Evolutionary conservation across 192 early-diverging fungal species (phyloP).

Genomic region (Coemansia sp.): DNA sequence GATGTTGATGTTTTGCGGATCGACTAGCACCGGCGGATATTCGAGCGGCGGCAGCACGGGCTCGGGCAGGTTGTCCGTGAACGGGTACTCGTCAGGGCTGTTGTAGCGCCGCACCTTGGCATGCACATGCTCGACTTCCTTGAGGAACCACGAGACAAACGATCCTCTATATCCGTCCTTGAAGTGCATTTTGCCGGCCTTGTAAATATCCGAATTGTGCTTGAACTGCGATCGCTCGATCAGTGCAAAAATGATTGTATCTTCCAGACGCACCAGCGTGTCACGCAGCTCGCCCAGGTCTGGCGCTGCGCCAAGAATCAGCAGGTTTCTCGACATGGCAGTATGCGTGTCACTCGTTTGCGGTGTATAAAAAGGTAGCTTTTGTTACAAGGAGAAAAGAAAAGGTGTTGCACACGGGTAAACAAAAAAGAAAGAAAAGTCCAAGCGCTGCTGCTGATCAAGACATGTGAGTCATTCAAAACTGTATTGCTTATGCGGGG

Average conservation of each 20-base stretch:
- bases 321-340: slow-evolving; percentile 46
- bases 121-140: slow-evolving; percentile 90
- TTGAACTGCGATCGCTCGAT: slow-evolving; percentile 95
- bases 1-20: slow-evolving; percentile 79
- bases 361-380: background rate
- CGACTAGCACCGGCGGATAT: slow-evolving; percentile 73
- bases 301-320: slow-evolving; percentile 43
- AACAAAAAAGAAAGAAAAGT: background rate
- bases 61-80: slow-evolving; percentile 76
- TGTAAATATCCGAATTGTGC: slow-evolving; percentile 79
- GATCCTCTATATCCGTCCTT: slow-evolving; percentile 66
- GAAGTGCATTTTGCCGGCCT: slow-evolving; percentile 64
- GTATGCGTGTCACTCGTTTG: background rate
- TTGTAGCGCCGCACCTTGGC: slow-evolving; percentile 83
- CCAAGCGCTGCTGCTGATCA: background rate
- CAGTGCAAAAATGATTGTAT: slow-evolving; percentile 83
- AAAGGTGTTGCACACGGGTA: background rate
- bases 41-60: slow-evolving; percentile 83
- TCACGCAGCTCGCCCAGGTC: slow-evolving; percentile 60
- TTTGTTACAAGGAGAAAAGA: background rate
- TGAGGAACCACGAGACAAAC: slow-evolving; percentile 88
- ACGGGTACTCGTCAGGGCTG: slow-evolving; percentile 95
- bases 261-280: slow-evolving; percentile 90
- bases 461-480: background rate
- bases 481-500: background rate